Percentiles rank a stretch among this genome's conserved stretches.
These are phyloP conservation scores for Blastocrithidia nonstop DNA, from an alignment of 208 protist species.

Conservation along the genomic window DNA sequence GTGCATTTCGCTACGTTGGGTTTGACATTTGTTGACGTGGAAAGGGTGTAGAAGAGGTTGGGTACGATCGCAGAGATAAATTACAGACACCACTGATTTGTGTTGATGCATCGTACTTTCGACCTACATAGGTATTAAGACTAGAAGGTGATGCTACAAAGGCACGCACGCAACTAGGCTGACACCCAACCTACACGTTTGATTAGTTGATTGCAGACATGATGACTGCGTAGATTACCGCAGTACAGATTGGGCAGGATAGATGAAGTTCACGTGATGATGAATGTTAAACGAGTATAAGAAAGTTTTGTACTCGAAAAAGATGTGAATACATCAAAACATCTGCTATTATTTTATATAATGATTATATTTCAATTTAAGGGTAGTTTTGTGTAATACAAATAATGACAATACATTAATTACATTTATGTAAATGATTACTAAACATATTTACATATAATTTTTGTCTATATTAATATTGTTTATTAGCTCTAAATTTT, in stretches of 20 bases:
- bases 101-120: conserved; percentile 82
- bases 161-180: conserved; percentile 73
- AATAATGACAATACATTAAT: too few species aligned
- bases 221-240: conserved; percentile 14
- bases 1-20: conserved; percentile 42
- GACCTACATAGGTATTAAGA: conserved; percentile 91
- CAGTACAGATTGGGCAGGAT: conserved; percentile 11
- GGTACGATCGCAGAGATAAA: conserved; percentile 17
- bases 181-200: conserved; percentile 26
- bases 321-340: too few species aligned
- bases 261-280: conserved; percentile 7
- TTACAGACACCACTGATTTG: conserved; percentile 14
- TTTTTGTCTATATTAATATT: too few species aligned
- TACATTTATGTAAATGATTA: too few species aligned
- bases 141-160: conserved; percentile 87
- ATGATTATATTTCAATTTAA: too few species aligned
- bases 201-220: conserved; percentile 35
- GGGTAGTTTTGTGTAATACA: too few species aligned
- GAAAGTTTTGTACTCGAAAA: too few species aligned
- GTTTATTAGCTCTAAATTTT: too few species aligned
- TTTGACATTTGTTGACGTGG: conserved; percentile 68
- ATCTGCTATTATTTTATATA: too few species aligned
- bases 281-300: neutral
- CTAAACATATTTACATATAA: too few species aligned
- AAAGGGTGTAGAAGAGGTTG: conserved; percentile 77